These are phyloP conservation scores for Termitomyces sp. DNA, from an alignment of 768 basidiomycete species.

Conservation along the genomic window DNA sequence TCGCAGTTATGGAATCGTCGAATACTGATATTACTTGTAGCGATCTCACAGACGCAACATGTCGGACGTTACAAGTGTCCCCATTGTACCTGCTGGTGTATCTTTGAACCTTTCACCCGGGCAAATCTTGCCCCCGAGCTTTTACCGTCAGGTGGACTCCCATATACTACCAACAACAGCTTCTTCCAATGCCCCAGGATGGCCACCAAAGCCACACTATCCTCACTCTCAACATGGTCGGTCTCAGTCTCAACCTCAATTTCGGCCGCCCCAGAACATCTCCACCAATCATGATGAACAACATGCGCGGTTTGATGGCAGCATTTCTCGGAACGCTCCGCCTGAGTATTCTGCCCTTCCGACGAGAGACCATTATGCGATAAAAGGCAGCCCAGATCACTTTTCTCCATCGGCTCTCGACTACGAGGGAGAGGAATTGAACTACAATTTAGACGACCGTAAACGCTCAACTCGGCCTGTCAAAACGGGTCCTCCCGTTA, in stretches of 20 bases:
- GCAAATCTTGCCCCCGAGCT: conserved; percentile 44
- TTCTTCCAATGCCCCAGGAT: conserved; percentile 1
- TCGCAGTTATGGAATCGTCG: background rate
- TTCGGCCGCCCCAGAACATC: background rate
- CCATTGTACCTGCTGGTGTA: conserved; percentile 31
- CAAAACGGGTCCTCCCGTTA: background rate
- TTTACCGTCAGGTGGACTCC: conserved; percentile 7
- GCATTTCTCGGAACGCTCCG: background rate
- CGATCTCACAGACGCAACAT: conserved; percentile 1
- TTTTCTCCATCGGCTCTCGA: background rate
- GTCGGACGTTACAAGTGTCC: conserved; percentile 9
- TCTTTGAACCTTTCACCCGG: conserved; percentile 50
- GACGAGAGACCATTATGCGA: background rate
- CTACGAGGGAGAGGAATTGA: background rate
- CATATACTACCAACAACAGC: background rate
- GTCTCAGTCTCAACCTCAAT: conserved; percentile 5
- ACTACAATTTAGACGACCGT: background rate
- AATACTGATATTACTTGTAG: background rate
- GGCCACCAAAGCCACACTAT: conserved; percentile 5
- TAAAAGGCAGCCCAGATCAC: background rate
- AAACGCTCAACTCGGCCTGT: background rate
- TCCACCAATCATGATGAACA: background rate
- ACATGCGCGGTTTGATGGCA: background rate
- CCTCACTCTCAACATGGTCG: conserved; percentile 1
- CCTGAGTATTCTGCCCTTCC: conserved; percentile 10